Evolutionary conservation across 2,329 filamentous ascomycete genomes (phyloP).

Genomic region (Incumbomyces delicatus): DNA sequence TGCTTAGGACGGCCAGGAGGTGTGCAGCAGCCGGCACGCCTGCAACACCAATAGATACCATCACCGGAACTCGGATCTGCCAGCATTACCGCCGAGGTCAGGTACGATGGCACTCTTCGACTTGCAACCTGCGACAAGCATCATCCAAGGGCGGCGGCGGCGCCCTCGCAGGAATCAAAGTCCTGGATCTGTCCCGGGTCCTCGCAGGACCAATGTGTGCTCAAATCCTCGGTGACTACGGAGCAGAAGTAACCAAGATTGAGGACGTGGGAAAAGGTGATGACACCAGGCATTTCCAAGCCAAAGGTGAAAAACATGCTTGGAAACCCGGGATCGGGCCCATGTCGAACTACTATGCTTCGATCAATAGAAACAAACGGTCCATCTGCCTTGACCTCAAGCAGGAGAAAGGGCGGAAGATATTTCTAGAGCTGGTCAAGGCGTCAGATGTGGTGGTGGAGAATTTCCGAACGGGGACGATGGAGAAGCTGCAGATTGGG

Average conservation of each 20-base stretch:
- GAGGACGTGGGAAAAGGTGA: slow-evolving; percentile 16
- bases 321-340: slow-evolving; percentile 8
- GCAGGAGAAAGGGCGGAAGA: slow-evolving; percentile 2
- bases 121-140: no score
- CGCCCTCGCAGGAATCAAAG: slow-evolving; percentile 10
- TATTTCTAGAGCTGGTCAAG: slow-evolving; percentile 10
- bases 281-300: slow-evolving; percentile 18
- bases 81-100: no score
- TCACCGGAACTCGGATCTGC: no score
- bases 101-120: no score
- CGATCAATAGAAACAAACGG: slow-evolving; percentile 19
- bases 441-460: slow-evolving; percentile 16
- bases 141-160: background rate
- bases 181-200: slow-evolving; percentile 18
- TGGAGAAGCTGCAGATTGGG: slow-evolving; percentile 36
- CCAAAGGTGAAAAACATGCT: slow-evolving; percentile 15
- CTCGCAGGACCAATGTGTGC: slow-evolving; percentile 18
- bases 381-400: slow-evolving; percentile 15
- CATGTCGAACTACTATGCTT: slow-evolving; percentile 12
- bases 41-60: no score
- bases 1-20: no score
- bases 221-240: slow-evolving; percentile 19
- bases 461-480: slow-evolving; percentile 31
- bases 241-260: slow-evolving; percentile 22
- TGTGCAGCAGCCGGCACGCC: no score